These are phyloP conservation scores for Saccharomycopsis oosterbeekiorum DNA, from an alignment of 805 yeast species.

Conservation along the genomic window DNA sequence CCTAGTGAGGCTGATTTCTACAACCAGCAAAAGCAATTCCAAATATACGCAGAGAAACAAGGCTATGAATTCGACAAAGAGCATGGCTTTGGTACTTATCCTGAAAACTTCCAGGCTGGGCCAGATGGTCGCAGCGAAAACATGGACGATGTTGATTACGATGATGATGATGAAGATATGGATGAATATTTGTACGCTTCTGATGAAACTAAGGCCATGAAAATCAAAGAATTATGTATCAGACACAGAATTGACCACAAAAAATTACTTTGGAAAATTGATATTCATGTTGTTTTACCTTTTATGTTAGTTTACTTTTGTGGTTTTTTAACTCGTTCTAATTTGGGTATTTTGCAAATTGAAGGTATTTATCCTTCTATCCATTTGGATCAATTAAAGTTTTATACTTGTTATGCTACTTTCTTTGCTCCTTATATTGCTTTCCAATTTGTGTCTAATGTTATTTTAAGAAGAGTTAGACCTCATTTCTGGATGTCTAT, in stretches of 20 bases:
- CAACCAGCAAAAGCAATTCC: background rate
- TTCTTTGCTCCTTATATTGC: slow-evolving; percentile 63
- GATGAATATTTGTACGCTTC: slow-evolving; percentile 32
- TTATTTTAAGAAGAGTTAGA: slow-evolving; percentile 42
- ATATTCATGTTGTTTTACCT: slow-evolving; percentile 50
- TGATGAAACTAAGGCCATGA: slow-evolving; percentile 10
- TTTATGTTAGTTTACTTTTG: slow-evolving; percentile 64
- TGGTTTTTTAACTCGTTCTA: slow-evolving; percentile 73
- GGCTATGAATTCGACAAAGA: background rate
- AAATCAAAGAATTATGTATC: slow-evolving; percentile 21
- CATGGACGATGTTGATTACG: background rate
- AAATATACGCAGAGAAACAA: slow-evolving; percentile 1
- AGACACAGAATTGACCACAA: slow-evolving; percentile 41
- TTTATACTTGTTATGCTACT: slow-evolving; percentile 52
- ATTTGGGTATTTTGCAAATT: slow-evolving; percentile 69
- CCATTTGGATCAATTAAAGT: slow-evolving; percentile 44
- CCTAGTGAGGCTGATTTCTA: background rate
- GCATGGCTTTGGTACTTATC: background rate
- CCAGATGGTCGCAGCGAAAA: background rate
- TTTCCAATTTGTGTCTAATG: slow-evolving; percentile 58
- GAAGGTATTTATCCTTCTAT: slow-evolving; percentile 56
- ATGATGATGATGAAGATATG: slow-evolving; percentile 51
- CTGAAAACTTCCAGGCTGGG: background rate
- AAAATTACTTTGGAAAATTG: slow-evolving; percentile 51
- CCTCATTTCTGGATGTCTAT: slow-evolving; percentile 58